Evolutionary conservation across 1,139 yeast species (phyloP).

Genomic region (Hansenula lynferdii): DNA sequence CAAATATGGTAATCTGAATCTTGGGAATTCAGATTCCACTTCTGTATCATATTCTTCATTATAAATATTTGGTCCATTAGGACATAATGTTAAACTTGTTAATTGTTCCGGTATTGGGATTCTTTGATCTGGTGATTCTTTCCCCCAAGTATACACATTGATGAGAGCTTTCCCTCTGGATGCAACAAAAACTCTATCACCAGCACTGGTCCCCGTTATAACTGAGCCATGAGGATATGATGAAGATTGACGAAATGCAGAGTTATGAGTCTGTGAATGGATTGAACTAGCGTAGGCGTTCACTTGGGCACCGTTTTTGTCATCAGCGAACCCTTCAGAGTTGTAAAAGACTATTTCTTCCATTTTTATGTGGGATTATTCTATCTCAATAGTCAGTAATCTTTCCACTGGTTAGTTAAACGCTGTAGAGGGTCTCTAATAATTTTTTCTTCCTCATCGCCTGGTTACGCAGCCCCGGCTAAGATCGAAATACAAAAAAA

Average conservation of each 20-base stretch:
- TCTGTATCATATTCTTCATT: constrained; percentile 8
- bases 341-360: constrained; percentile 58
- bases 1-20: constrained; percentile 57
- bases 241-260: constrained; percentile 53
- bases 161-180: constrained; percentile 67
- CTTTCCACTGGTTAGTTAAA: too few species aligned
- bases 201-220: constrained; percentile 37
- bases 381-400: too few species aligned
- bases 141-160: constrained; percentile 69
- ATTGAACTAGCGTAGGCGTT: constrained; percentile 45
- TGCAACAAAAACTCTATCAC: constrained; percentile 51
- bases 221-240: constrained; percentile 35
- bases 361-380: constrained; percentile 31
- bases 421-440: too few species aligned
- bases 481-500: not conserved
- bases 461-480: not conserved
- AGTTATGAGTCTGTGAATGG: constrained; percentile 43
- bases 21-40: constrained; percentile 20
- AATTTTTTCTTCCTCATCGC: constrained; percentile 3
- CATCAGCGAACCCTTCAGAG: constrained; percentile 44
- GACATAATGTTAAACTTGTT: constrained; percentile 48
- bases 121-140: constrained; percentile 79
- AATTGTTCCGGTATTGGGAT: constrained; percentile 83
- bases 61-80: constrained; percentile 25
- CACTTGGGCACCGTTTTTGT: constrained; percentile 38